These are phyloP conservation scores for Fusarium neocosmosporiellum DNA, from an alignment of 2,329 filamentous ascomycete genomes.

Conservation along the genomic window DNA sequence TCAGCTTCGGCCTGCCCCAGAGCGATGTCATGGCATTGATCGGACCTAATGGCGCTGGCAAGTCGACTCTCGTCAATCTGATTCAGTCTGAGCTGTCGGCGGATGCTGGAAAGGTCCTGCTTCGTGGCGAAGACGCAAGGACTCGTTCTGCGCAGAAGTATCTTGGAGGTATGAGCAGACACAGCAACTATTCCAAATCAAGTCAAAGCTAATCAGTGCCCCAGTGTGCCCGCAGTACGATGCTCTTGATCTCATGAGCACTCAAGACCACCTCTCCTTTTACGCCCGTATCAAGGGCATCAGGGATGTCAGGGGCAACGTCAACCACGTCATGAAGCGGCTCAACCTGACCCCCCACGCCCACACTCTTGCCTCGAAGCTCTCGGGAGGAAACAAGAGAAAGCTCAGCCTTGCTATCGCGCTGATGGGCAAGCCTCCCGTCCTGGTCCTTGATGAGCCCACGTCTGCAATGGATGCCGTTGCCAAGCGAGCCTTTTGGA, in stretches of 20 bases:
- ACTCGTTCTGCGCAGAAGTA: constrained; percentile 70
- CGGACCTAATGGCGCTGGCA: constrained; percentile 84
- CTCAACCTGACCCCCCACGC: constrained; percentile 78
- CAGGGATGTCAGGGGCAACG: constrained; percentile 75
- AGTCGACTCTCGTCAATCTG: constrained; percentile 71
- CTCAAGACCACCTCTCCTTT: constrained; percentile 81
- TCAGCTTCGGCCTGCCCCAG: constrained; percentile 75
- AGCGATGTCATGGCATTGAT: constrained; percentile 80
- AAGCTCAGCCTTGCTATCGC: constrained; percentile 88
- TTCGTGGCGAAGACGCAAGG: constrained; percentile 75
- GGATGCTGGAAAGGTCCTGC: constrained; percentile 70
- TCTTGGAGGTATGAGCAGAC: constrained; percentile 76
- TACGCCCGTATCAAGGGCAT: constrained; percentile 85
- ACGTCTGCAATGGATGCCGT: constrained; percentile 87
- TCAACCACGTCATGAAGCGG: constrained; percentile 75
- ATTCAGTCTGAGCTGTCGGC: background rate
- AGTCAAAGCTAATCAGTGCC: constrained; percentile 49
- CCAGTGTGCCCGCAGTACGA: constrained; percentile 87
- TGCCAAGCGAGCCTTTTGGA: constrained; percentile 89
- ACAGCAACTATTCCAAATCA: constrained; percentile 71
- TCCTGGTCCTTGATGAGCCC: constrained; percentile 86
- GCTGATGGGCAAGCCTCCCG: constrained; percentile 85
- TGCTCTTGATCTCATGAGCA: constrained; percentile 87
- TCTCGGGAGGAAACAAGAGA: constrained; percentile 88
- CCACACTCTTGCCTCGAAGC: constrained; percentile 76